Base-by-base conservation (phyloP, 441 rosid species). In the Gossypium aridum region DNA sequence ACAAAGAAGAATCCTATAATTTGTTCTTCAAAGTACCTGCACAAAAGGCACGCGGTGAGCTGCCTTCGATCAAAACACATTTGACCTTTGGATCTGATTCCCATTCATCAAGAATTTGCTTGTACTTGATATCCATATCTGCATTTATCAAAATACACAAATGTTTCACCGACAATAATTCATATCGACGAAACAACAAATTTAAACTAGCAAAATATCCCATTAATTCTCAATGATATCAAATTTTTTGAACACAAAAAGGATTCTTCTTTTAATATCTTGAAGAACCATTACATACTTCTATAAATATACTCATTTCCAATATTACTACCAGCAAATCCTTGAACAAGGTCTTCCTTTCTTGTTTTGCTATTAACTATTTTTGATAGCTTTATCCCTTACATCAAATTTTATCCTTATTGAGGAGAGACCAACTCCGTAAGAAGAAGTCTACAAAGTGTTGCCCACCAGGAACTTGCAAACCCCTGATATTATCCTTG, bases 71-170 rank as follows among this genome's bases (percentile, higher is more conserved):
- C 57, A 95, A 60, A 25, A 92, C 96, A 81, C 99, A 95, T 75
- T 90, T 92, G 26, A 92, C 94, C 72, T 66, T 83, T 0, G 93
- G 90, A 83, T 95, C 94, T 43, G 85, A 81, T 82, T 92, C 98
- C 96, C 99, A 95, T 76, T 92, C 91, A 4, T 90, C 99, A 68
- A 95, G 94, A 83, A 81, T 83, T 64, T 78, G 82, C 72, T 88
- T 91, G 79, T 88, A 92, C 63, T 78, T 91, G 4, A 87, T 14
- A 81, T 92, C 98, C 97, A 92, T 95, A n/a, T 87, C 98, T 95
- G 91, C 82, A 74, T 43, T 51, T 19, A 14, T 34, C 39, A 51
- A 26, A 34, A 34, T 17, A 70, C 7, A 57, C 39, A 70, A 31
- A 17, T 20, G 12, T 51, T 34, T 49, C 19, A 43, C 14, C n/a